Conservation (phyloP, 345 rosid genomes). For the Punica granatum region DNA sequence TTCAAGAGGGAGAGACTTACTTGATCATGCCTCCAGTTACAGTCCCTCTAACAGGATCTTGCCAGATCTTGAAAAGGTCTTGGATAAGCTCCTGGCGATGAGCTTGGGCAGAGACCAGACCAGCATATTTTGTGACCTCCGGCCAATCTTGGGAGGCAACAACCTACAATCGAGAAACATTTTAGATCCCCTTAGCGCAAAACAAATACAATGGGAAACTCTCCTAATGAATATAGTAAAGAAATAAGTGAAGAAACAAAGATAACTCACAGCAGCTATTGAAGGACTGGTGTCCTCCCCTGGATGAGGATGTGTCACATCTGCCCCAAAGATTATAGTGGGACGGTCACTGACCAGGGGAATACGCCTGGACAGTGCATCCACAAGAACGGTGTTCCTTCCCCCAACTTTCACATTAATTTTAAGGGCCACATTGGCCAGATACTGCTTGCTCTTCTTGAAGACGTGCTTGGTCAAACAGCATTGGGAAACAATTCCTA, state of each 20-base stretch:
- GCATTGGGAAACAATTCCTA: slow-evolving; percentile 95
- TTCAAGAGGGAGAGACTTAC: slow-evolving; percentile 27
- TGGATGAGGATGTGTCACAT: slow-evolving; percentile 99
- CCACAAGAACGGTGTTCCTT: slow-evolving; percentile 91
- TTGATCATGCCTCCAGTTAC: slow-evolving; percentile 98
- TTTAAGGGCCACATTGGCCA: slow-evolving; percentile 92
- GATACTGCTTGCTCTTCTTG: slow-evolving; percentile 74
- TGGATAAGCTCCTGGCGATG: slow-evolving; percentile 99
- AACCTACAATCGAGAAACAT: slow-evolving; percentile 31
- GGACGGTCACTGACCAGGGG: slow-evolving; percentile 95
- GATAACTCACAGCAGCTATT: slow-evolving; percentile 76
- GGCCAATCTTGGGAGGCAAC: slow-evolving; percentile 99
- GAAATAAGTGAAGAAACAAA: not conserved
- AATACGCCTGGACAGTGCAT: slow-evolving; percentile 83
- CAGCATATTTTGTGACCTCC: slow-evolving; percentile 95
- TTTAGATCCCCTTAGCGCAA: not conserved
- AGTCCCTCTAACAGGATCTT: slow-evolving; percentile 85
- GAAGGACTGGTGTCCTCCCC: slow-evolving; percentile 99
- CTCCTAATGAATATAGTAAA: not conserved
- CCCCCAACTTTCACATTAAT: slow-evolving; percentile 99
- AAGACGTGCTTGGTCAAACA: slow-evolving; percentile 90
- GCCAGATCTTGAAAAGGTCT: slow-evolving; percentile 88
- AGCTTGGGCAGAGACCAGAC: slow-evolving; percentile 96
- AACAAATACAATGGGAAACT: not conserved
- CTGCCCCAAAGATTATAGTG: slow-evolving; percentile 97